Conservation (phyloP, 148 eudicot genomes). For the Pouteria glomerata region DNA sequence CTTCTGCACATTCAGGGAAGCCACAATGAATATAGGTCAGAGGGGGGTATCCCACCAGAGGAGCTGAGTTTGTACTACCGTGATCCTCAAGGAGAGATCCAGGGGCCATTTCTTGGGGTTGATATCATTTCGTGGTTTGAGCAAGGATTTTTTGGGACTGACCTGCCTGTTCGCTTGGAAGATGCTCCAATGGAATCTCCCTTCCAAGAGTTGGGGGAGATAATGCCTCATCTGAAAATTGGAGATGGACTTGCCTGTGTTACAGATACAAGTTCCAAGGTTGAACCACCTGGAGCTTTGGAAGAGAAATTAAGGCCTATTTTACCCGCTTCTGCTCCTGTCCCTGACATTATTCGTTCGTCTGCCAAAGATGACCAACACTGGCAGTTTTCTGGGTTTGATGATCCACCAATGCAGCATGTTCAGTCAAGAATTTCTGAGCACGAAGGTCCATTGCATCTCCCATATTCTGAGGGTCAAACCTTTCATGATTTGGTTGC, state of each 20-base stretch:
- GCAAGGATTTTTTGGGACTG: constrained; percentile 88
- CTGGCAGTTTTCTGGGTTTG: constrained; percentile 51
- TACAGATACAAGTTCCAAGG: constrained; percentile 23
- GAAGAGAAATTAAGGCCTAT: constrained; percentile 18
- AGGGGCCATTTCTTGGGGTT: constrained; percentile 95
- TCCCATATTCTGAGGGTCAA: constrained; percentile 39
- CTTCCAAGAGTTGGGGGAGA: constrained; percentile 66
- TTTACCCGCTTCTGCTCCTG: constrained; percentile 21
- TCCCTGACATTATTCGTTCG: constrained; percentile 31
- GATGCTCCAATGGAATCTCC: constrained; percentile 73
- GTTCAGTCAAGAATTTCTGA: constrained; percentile 33
- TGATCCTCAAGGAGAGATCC: constrained; percentile 95
- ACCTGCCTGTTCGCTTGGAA: constrained; percentile 69
- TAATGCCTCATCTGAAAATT: constrained; percentile 74
- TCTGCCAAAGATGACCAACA: constrained; percentile 26
- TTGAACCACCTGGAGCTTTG: constrained; percentile 27
- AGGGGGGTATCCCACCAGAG: constrained; percentile 50
- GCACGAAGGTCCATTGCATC: constrained; percentile 30
- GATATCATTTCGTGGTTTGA: constrained; percentile 96
- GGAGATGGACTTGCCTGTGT: constrained; percentile 16
- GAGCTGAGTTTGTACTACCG: constrained; percentile 70
- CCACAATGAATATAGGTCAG: constrained; percentile 26
- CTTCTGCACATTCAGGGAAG: constrained; percentile 31
- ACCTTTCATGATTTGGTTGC: constrained; percentile 41
- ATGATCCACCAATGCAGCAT: constrained; percentile 28